Percentiles rank a stretch among this genome's conserved stretches.
These are phyloP conservation scores for Echeveria elegans DNA, from an alignment of 164 flowering plant genomes.

Conservation along the genomic window DNA sequence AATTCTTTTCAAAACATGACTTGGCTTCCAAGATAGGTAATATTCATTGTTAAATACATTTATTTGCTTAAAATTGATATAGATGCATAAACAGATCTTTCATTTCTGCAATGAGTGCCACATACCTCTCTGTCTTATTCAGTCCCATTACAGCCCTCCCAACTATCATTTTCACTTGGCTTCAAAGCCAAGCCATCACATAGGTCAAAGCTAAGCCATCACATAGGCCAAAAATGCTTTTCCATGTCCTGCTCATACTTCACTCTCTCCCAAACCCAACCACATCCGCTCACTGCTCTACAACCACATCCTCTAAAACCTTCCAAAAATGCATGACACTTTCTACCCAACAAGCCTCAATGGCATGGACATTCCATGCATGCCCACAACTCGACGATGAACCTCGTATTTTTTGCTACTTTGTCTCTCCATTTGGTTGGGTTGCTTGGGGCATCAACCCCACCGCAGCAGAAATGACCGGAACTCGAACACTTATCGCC, in stretches of 20 bases:
- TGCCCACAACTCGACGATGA: slow-evolving; percentile 63
- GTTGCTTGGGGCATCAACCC: slow-evolving; percentile 94
- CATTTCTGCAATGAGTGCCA: background rate
- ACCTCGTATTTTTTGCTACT: slow-evolving; percentile 62
- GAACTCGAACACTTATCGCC: slow-evolving; percentile 68
- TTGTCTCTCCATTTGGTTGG: slow-evolving; percentile 97
- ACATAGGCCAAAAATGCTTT: slow-evolving; percentile 4
- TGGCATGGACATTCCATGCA: slow-evolving; percentile 83
- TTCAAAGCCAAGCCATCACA: slow-evolving; percentile 38
- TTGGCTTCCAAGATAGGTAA: background rate
- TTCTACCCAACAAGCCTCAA: slow-evolving; percentile 78
- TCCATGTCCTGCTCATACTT: slow-evolving; percentile 8
- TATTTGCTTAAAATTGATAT: background rate
- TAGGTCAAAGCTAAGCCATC: background rate
- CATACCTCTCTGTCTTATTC: background rate
- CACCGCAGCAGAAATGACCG: slow-evolving; percentile 62
- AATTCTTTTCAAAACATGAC: background rate
- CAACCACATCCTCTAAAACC: slow-evolving; percentile 33
- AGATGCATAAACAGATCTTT: background rate
- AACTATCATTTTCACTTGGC: slow-evolving; percentile 24
- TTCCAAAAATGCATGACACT: slow-evolving; percentile 67
- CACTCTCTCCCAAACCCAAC: slow-evolving; percentile 5
- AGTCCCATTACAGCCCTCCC: background rate
- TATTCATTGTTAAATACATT: background rate
- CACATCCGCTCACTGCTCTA: slow-evolving; percentile 48